phyloP scores from a whole-genome alignment of 1,139 yeast genomes.

The Hyphopichia pseudoburtonii region DNA sequence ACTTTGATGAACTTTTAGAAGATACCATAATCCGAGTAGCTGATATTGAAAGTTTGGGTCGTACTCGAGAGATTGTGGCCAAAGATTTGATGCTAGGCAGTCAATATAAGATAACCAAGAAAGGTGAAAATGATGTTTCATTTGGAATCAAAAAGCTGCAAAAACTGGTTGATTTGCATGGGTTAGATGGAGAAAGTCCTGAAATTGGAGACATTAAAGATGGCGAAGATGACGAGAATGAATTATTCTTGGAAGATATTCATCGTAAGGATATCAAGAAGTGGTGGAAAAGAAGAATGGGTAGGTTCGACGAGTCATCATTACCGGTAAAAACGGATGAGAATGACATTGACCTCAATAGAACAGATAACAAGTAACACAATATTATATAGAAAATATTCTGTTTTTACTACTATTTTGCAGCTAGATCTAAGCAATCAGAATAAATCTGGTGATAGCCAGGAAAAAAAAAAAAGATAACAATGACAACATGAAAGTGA shows the following conservation, averaged over 20 bases:
- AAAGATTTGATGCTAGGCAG: slow-evolving; percentile 67
- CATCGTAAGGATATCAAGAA: slow-evolving; percentile 35
- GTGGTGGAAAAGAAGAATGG: slow-evolving; percentile 52
- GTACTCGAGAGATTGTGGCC: slow-evolving; percentile 76
- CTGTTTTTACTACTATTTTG: no score
- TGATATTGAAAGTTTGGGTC: slow-evolving; percentile 74
- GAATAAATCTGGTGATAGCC: no score
- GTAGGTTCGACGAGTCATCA: slow-evolving; percentile 20
- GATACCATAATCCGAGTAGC: slow-evolving; percentile 73
- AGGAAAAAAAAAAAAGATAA: no score
- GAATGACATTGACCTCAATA: neutral
- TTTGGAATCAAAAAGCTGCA: slow-evolving; percentile 16
- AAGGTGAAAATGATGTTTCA: slow-evolving; percentile 12
- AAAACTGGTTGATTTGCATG: slow-evolving; percentile 21
- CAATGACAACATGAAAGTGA: no score
- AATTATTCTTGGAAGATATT: slow-evolving; percentile 40
- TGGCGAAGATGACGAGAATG: slow-evolving; percentile 35
- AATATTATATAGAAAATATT: no score
- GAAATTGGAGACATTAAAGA: slow-evolving; percentile 20
- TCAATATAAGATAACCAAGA: slow-evolving; percentile 28
- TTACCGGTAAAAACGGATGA: neutral
- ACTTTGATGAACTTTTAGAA: slow-evolving; percentile 65
- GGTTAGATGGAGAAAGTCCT: slow-evolving; percentile 13
- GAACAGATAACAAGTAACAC: neutral
- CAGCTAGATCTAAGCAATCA: no score